Conservation (phyloP, 2,329 filamentous ascomycete genomes). For the Calonectria pseudoturangicola region DNA sequence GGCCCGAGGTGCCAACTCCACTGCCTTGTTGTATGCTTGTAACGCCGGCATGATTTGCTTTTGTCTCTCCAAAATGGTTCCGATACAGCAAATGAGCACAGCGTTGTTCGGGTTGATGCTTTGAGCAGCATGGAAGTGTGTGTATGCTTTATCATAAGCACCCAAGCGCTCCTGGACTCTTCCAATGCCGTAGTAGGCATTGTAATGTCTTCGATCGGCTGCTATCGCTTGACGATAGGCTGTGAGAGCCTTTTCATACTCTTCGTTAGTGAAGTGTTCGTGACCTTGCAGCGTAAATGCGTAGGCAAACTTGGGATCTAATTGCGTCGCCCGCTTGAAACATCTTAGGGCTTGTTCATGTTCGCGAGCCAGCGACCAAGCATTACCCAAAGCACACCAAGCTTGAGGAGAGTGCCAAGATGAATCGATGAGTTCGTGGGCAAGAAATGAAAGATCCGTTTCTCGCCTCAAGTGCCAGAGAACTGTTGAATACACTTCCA, state of each 20-base stretch:
- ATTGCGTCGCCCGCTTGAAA: conserved; percentile 94
- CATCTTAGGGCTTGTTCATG: conserved; percentile 96
- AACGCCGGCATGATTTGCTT: conserved; percentile 88
- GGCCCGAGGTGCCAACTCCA: conserved; percentile 86
- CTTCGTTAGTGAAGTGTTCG: conserved; percentile 96
- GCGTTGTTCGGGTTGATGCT: conserved; percentile 95
- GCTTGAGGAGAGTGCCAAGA: conserved; percentile 94
- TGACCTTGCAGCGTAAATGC: conserved; percentile 97
- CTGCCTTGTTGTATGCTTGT: conserved; percentile 87
- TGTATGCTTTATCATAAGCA: conserved; percentile 92
- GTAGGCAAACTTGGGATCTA: conserved; percentile 94
- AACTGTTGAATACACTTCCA: conserved; percentile 99
- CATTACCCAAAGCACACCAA: conserved; percentile 97
- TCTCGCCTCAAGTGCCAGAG: conserved; percentile 98
- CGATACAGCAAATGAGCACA: conserved; percentile 93
- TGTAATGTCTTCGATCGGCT: conserved; percentile 93
- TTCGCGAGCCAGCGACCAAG: conserved; percentile 92
- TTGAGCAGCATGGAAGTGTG: conserved; percentile 91
- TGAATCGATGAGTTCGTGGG: conserved; percentile 90
- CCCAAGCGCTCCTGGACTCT: conserved; percentile 92
- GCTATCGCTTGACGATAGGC: conserved; percentile 91
- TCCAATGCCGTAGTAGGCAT: conserved; percentile 95
- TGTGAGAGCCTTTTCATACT: conserved; percentile 94
- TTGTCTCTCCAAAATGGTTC: conserved; percentile 90
- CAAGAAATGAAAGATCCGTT: conserved; percentile 91